A percentile compares a stretch with the other conserved stretches of the same genome.
These are phyloP conservation scores for Vigna unguiculata DNA, from an alignment of 306 rosid species.

Conservation along the genomic window DNA sequence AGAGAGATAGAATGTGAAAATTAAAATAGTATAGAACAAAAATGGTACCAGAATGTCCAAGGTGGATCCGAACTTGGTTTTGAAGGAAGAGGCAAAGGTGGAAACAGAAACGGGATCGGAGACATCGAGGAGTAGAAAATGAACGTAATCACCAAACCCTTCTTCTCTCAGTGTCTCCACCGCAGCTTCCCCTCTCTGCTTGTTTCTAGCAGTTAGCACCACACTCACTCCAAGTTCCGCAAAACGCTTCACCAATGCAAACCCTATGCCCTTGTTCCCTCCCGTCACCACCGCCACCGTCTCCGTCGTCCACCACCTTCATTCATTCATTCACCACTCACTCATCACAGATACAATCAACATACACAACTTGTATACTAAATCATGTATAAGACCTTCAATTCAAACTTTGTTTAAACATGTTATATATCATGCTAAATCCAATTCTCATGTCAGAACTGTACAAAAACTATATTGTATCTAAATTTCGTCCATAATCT, in stretches of 20 bases:
- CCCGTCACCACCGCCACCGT: slow-evolving; percentile 89
- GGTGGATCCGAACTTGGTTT: slow-evolving; percentile 54
- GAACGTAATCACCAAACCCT: slow-evolving; percentile 49
- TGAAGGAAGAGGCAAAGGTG: slow-evolving; percentile 63
- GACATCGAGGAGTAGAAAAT: slow-evolving; percentile 68
- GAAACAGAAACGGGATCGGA: slow-evolving; percentile 70
- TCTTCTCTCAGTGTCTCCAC: slow-evolving; percentile 50
- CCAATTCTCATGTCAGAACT: too few species aligned
- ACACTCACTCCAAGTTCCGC: slow-evolving; percentile 74
- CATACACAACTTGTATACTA: not conserved
- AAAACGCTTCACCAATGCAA: slow-evolving; percentile 68
- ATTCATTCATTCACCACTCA: not conserved
- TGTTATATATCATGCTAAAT: too few species aligned
- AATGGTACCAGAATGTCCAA: slow-evolving; percentile 78
- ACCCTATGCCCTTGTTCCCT: slow-evolving; percentile 89
- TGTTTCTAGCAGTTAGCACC: slow-evolving; percentile 74
- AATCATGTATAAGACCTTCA: too few species aligned
- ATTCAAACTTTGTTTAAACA: too few species aligned
- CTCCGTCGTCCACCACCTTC: slow-evolving; percentile 90
- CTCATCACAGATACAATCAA: not conserved
- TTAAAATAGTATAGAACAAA: not conserved
- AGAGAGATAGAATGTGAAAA: not conserved
- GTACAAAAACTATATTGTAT: too few species aligned
- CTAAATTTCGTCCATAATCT: too few species aligned
- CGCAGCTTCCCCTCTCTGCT: slow-evolving; percentile 63